Evolutionary conservation across 192 early-diverging fungal species (phyloP).

Genomic region (Phlyctochytrium arcticum): DNA sequence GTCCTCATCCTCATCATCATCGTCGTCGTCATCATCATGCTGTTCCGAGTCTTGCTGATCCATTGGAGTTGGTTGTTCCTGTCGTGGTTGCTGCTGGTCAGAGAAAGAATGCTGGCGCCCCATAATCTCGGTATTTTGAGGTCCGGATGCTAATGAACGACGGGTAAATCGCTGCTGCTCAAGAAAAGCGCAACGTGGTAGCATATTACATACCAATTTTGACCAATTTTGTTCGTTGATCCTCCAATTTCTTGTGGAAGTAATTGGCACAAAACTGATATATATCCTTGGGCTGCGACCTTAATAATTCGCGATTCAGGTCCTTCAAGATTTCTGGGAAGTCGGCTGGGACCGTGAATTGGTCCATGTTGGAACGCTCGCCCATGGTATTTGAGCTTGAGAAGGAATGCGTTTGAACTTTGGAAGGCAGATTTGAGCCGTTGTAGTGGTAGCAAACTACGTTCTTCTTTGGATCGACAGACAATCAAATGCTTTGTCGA

Average conservation of each 20-base stretch:
- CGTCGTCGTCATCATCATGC: conserved; percentile 47
- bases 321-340: conserved; percentile 74
- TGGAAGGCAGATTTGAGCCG: too few relatives aligned
- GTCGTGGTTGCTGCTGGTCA: too few relatives aligned
- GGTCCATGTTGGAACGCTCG: conserved; percentile 23
- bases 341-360: conserved; percentile 44
- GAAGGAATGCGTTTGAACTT: not conserved
- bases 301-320: conserved; percentile 72
- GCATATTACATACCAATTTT: conserved; percentile 26
- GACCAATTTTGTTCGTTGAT: conserved; percentile 52
- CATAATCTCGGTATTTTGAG: too few relatives aligned
- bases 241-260: conserved; percentile 81
- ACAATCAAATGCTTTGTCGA: too few relatives aligned
- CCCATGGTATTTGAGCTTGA: conserved; percentile 10
- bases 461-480: too few relatives aligned
- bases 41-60: too few relatives aligned
- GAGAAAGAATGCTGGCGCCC: too few relatives aligned
- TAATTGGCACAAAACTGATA: conserved; percentile 90
- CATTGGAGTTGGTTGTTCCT: too few relatives aligned
- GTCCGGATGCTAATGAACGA: too few relatives aligned
- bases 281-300: conserved; percentile 78
- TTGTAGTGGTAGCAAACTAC: too few relatives aligned
- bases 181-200: too few relatives aligned
- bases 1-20: conserved; percentile 50
- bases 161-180: too few relatives aligned